phyloP scores from a whole-genome alignment of 1,284 basidiomycete species.

The Boletus sp. region DNA sequence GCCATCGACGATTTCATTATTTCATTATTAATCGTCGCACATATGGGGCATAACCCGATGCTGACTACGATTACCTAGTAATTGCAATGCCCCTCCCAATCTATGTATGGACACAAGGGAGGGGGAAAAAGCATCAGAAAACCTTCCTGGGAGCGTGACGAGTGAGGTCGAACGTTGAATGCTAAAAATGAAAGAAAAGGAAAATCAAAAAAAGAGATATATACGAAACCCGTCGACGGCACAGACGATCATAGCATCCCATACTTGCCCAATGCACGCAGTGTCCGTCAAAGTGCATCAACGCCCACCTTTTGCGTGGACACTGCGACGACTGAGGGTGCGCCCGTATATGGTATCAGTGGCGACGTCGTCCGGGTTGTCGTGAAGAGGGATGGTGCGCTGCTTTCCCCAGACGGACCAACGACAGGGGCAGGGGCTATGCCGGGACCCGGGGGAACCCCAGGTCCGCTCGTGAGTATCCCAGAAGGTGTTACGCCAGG shows the following conservation, averaged over 20 bases:
- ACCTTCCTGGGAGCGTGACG: neutral
- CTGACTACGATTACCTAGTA: conserved; percentile 7
- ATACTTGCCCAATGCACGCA: neutral
- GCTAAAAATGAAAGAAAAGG: neutral
- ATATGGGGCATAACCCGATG: neutral
- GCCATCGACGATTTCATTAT: conserved; percentile 6
- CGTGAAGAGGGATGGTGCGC: conserved; percentile 16
- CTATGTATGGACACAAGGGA: conserved; percentile 8
- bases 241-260: neutral
- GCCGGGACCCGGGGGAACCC: conserved; percentile 29
- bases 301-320: conserved; percentile 23
- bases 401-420: conserved; percentile 17
- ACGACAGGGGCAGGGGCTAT: conserved; percentile 23
- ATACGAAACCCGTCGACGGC: conserved; percentile 1
- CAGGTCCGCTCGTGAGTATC: conserved; percentile 30
- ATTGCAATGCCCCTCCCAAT: conserved; percentile 1
- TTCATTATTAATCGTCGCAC: conserved; percentile 2
- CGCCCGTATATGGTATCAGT: conserved; percentile 21
- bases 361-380: conserved; percentile 26
- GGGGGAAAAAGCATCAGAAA: conserved; percentile 3
- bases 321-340: conserved; percentile 4
- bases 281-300: conserved; percentile 15
- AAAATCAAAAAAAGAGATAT: neutral
- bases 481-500: conserved; percentile 23
- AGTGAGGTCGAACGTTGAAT: neutral